These are phyloP conservation scores for Craterostigma plantagineum DNA, from an alignment of 257 asterid species.

Conservation along the genomic window DNA sequence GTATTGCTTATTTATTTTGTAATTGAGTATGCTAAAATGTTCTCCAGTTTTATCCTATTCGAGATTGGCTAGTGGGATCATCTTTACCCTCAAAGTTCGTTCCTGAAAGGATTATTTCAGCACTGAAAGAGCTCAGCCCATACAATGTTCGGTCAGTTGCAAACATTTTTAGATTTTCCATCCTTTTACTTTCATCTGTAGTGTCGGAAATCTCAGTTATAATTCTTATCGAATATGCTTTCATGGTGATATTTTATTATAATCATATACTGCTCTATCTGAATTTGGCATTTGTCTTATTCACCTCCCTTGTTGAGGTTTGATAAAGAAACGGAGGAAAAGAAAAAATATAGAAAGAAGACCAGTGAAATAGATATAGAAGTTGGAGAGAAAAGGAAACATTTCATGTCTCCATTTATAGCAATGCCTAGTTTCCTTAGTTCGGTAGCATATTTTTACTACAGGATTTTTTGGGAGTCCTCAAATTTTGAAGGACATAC, in stretches of 20 bases:
- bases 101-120: constrained; percentile 37
- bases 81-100: constrained; percentile 68
- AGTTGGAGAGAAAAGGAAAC: too few relatives aligned
- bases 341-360: too few relatives aligned
- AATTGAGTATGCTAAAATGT: constrained; percentile 13
- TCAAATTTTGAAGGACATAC: constrained; percentile 66
- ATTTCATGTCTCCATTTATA: too few relatives aligned
- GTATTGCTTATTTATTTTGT: constrained; percentile 6
- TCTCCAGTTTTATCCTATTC: constrained; percentile 66
- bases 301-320: constrained; percentile 4
- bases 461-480: constrained; percentile 94
- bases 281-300: neutral
- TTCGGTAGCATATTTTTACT: neutral
- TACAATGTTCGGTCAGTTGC: constrained; percentile 47
- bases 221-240: too few relatives aligned
- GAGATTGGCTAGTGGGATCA: constrained; percentile 92
- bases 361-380: too few relatives aligned
- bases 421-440: neutral
- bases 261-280: too few relatives aligned
- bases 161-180: constrained; percentile 1
- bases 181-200: constrained; percentile 3
- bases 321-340: too few relatives aligned
- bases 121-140: constrained; percentile 65
- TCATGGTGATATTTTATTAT: too few relatives aligned
- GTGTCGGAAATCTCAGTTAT: neutral